Percentiles rank a stretch among this genome's conserved stretches.
Evolutionary conservation across 202 grass and related monocot genomes (phyloP).

Genomic region (Eragrostis tef): DNA sequence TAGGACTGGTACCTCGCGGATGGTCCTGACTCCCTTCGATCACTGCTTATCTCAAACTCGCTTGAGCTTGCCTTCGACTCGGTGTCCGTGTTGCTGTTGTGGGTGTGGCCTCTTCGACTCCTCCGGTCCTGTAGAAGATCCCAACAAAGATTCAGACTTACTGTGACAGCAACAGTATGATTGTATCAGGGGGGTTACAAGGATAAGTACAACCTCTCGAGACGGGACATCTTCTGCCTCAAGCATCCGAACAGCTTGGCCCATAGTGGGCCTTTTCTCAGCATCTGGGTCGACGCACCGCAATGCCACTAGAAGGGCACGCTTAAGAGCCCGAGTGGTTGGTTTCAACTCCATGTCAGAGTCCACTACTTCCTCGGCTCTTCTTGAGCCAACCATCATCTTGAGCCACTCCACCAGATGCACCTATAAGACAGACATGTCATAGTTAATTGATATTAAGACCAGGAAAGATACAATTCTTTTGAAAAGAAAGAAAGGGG

Average conservation of each 20-base stretch:
- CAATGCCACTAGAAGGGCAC: conserved; percentile 68
- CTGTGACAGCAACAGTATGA: background rate
- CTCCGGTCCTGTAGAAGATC: conserved; percentile 29
- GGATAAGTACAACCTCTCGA: conserved; percentile 48
- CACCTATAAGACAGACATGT: conserved; percentile 50
- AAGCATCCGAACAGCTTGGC: conserved; percentile 79
- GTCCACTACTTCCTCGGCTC: conserved; percentile 82
- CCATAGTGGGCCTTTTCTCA: conserved; percentile 83
- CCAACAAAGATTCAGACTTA: conserved; percentile 28
- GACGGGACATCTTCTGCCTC: conserved; percentile 76
- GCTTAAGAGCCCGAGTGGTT: conserved; percentile 71
- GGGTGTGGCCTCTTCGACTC: conserved; percentile 50
- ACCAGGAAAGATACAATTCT: background rate
- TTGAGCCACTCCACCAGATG: conserved; percentile 94
- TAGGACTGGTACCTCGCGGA: conserved; percentile 56
- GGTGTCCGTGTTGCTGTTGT: conserved; percentile 54
- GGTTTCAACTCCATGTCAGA: conserved; percentile 72
- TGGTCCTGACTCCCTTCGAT: conserved; percentile 59
- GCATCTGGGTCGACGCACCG: conserved; percentile 75
- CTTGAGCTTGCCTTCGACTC: conserved; percentile 80
- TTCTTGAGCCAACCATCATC: conserved; percentile 78
- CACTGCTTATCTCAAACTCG: conserved; percentile 67
- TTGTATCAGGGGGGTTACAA: background rate
- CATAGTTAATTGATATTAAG: background rate
- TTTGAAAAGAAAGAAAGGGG: background rate